Percentiles rank a stretch among this genome's conserved stretches.
These are phyloP conservation scores for Pistacia atlantica DNA, from an alignment of 345 rosid genomes.

Conservation along the genomic window DNA sequence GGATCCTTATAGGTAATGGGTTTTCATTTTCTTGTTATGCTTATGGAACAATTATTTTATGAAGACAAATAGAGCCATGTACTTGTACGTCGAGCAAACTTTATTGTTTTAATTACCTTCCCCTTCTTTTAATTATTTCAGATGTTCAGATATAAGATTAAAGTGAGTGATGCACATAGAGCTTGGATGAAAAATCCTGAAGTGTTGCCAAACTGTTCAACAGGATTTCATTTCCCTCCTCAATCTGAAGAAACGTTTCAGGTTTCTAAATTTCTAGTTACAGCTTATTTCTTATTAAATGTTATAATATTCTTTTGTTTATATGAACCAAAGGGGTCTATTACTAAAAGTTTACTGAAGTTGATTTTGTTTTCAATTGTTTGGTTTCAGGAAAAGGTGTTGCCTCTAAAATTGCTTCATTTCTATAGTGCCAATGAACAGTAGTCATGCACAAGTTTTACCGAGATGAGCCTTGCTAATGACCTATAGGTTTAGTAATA, in stretches of 20 bases:
- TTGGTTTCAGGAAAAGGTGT: constrained; percentile 59
- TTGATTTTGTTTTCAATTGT: neutral
- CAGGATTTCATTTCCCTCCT: constrained; percentile 71
- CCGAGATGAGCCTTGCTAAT: constrained; percentile 10
- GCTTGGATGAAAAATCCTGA: constrained; percentile 94
- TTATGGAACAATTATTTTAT: neutral
- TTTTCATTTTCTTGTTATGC: neutral
- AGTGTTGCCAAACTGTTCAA: constrained; percentile 68
- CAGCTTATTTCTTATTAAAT: neutral
- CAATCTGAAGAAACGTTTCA: constrained; percentile 38
- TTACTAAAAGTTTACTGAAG: neutral
- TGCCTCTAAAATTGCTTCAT: constrained; percentile 52
- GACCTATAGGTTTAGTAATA: neutral
- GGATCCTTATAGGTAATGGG: neutral
- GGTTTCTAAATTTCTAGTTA: constrained; percentile 43
- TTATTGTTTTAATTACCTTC: neutral
- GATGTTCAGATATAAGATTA: constrained; percentile 79
- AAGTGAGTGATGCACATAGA: constrained; percentile 72
- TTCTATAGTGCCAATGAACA: constrained; percentile 60
- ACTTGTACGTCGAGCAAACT: neutral
- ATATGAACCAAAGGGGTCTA: no score
- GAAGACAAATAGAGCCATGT: neutral
- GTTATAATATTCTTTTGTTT: neutral
- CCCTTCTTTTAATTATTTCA: constrained; percentile 27
- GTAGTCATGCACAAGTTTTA: constrained; percentile 9